Base-by-base conservation (phyloP, 176 grass and related monocot genomes). In the Hsuehochloa calcarea region DNA sequence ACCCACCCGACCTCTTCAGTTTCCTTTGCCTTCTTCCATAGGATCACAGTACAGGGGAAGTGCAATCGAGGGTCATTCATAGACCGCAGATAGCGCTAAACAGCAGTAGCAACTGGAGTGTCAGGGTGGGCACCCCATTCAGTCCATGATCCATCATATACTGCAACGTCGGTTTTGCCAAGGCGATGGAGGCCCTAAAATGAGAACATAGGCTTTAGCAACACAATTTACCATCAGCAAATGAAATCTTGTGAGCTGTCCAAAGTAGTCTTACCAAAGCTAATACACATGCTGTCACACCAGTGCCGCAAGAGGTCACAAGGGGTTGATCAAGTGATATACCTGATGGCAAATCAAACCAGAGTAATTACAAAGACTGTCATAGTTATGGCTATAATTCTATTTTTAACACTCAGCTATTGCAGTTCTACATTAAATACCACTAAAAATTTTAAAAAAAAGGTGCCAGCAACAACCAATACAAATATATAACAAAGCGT, bases 261-360 rank as follows among this genome's bases (percentile, higher is more conserved):
- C 6, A 39, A 49, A 0, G 17, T 27, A 26, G 16, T 81, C 86
- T 89, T 92, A 98, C 93, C 88, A 98, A 76, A 70, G 91, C 88
- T 73, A 98, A 63, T 82, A 94, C n/a, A 72, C 96, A 95, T 79
- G 96, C 96, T 49, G 96, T 98, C 68, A 98, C 96, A 60, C 96
- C 96, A 51, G 96, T 98, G 35, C 93, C 96, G 5, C 96, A 95
- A 65, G 93, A 98, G 69, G 91, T 66, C 14, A 92, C 89, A 1
- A 98, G 16, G 29, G 93, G 90, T 38, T 78, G 82, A 84, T 95
- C 96, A 40, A 98, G 86, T 23, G 96, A 94, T 19, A 98, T 88
- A 63, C 96, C 93, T 98, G 84, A 89, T 25, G 44, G 68, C 44
- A 39, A 22, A 83, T 66, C 39, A 84, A 6, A 68, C 44, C 60